Conservation (phyloP, 257 asterid species). For the Solanum boliviense region DNA sequence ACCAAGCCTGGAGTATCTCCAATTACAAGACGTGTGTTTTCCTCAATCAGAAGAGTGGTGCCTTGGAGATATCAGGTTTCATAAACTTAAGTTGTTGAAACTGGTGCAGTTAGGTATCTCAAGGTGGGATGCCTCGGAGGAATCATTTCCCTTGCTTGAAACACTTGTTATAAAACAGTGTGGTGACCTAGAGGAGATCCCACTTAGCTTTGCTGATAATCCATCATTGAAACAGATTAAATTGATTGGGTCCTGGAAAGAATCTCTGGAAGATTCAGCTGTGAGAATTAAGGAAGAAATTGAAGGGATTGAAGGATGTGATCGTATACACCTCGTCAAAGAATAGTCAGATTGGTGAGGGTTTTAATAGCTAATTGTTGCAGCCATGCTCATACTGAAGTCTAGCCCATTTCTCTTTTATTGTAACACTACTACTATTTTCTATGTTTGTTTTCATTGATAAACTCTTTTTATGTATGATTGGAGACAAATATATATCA, state of each 20-base stretch:
- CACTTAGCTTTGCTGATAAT: background rate
- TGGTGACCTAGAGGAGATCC: background rate
- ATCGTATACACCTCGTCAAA: background rate
- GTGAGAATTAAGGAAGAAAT: background rate
- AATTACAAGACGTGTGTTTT: fast-evolving
- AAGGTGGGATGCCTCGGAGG: background rate
- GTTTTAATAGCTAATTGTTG: background rate
- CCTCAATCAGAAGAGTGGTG: background rate
- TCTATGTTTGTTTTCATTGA: background rate
- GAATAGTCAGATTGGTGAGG: fast-evolving
- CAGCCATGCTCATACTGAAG: background rate
- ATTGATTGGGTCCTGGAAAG: background rate
- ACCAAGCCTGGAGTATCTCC: background rate
- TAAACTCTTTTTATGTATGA: background rate
- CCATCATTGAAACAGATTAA: background rate
- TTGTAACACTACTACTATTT: background rate
- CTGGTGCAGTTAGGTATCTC: background rate
- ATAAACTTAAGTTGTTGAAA: background rate
- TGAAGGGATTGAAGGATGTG: background rate
- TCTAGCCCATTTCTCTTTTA: background rate
- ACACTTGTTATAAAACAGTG: background rate
- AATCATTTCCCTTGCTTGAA: background rate
- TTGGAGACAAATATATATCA: background rate
- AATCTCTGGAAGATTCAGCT: background rate
- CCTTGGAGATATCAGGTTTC: background rate